phyloP scores from a whole-genome alignment of 23 red algal genomes.

The Pyropia haitanensis region DNA sequence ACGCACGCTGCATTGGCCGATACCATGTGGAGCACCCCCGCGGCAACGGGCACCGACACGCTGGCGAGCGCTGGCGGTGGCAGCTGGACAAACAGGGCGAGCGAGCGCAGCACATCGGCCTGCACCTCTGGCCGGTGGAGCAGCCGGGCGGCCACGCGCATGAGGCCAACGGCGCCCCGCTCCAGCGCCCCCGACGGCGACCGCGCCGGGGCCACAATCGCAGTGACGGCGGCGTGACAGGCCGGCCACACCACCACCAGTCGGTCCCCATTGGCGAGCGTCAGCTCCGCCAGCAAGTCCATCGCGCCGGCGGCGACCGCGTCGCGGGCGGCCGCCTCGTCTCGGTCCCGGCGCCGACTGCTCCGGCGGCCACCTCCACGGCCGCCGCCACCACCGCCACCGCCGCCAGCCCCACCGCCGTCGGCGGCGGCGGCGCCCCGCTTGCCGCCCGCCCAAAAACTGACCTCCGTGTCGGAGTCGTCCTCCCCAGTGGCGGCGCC shows the following conservation, averaged over 20 bases:
- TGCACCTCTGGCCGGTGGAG: constrained; percentile 42
- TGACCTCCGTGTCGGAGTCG: constrained; percentile 22
- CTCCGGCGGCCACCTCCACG: constrained; percentile 22
- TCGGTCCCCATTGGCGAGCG: constrained; percentile 62
- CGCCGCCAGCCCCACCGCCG: constrained; percentile 10
- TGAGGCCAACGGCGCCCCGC: constrained; percentile 63
- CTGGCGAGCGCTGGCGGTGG: constrained; percentile 28
- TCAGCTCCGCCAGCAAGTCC: constrained; percentile 63
- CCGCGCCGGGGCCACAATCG: constrained; percentile 35
- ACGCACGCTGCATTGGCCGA: constrained; percentile 40
- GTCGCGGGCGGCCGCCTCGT: constrained; percentile 45
- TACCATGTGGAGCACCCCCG: constrained; percentile 67
- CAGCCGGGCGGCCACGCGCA: constrained; percentile 59
- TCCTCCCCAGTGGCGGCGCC: constrained; percentile 20
- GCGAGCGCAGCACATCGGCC: constrained; percentile 49
- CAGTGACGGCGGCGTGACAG: constrained; percentile 45
- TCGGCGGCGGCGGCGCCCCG: constrained; percentile 5
- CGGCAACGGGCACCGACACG: constrained; percentile 39
- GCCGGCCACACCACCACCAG: constrained; percentile 63
- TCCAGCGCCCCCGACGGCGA: constrained; percentile 41
- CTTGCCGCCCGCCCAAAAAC: constrained; percentile 10
- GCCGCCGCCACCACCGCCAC: constrained; percentile 22
- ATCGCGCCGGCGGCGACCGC: constrained; percentile 59
- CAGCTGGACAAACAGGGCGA: constrained; percentile 71
- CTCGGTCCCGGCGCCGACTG: constrained; percentile 24